Conservation (phyloP, 257 asterid genomes). For the Solanum piurae region DNA sequence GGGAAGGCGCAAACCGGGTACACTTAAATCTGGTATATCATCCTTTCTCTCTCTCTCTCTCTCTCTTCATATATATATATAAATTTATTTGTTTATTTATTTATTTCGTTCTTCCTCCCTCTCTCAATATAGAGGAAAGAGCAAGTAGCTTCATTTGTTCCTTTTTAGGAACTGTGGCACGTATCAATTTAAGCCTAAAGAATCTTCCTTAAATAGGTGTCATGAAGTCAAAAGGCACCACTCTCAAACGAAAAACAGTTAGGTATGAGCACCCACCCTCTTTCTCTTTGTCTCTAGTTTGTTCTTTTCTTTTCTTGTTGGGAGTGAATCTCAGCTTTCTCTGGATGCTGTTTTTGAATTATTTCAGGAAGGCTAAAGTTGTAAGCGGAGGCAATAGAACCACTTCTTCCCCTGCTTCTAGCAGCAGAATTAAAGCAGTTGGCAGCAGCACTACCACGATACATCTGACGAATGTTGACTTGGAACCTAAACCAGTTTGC, state of each 20-base stretch:
- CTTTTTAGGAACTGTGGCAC: conserved; percentile 1
- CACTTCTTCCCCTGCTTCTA: conserved; percentile 17
- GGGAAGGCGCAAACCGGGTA: conserved; percentile 42
- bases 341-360: background rate
- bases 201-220: conserved; percentile 22
- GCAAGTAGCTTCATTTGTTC: background rate
- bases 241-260: conserved; percentile 33
- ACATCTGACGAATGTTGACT: conserved; percentile 1
- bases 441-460: conserved; percentile 17
- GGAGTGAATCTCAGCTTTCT: background rate
- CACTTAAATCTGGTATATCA: conserved; percentile 48
- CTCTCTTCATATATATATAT: background rate
- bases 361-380: conserved; percentile 73
- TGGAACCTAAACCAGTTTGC: conserved; percentile 10
- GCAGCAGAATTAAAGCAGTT: conserved; percentile 22
- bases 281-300: conserved; percentile 1
- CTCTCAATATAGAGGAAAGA: background rate
- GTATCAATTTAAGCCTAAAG: background rate
- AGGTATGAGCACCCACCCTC: conserved; percentile 34
- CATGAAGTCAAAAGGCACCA: conserved; percentile 35
- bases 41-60: background rate
- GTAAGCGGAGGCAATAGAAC: conserved; percentile 35
- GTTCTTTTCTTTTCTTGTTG: background rate
- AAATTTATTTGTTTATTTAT: background rate
- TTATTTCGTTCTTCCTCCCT: background rate